Evolutionary conservation across 176 grass and related monocot species (phyloP).

Genomic region (Secale cereale): DNA sequence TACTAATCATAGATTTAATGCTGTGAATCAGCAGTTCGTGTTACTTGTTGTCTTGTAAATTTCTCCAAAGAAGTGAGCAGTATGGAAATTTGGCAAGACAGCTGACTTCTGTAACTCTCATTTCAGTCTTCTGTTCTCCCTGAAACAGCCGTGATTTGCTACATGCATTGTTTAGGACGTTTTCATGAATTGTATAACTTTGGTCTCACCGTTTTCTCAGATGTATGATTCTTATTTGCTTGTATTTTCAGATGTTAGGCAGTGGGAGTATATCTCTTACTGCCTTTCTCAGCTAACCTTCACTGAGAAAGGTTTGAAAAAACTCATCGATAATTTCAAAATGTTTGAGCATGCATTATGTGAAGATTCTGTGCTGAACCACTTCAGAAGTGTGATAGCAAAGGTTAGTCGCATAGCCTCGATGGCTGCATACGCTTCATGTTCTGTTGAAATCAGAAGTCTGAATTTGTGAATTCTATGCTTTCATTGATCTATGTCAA

Average conservation of each 20-base stretch:
- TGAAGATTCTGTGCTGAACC: conserved; percentile 83
- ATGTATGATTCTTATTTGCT: conserved; percentile 14
- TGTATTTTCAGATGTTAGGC: conserved; percentile 67
- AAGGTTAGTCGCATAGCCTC: conserved; percentile 57
- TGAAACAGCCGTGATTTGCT: background rate
- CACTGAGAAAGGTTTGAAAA: conserved; percentile 90
- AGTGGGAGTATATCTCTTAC: conserved; percentile 91
- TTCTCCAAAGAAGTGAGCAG: background rate
- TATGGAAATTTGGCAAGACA: background rate
- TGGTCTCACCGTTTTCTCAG: background rate
- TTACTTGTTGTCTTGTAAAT: background rate
- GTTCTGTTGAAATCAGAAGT: conserved; percentile 3
- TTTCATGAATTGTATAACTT: conserved; percentile 6
- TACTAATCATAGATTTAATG: background rate
- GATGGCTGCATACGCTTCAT: background rate
- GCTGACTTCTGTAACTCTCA: background rate
- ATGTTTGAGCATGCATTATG: conserved; percentile 83
- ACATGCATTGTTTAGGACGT: background rate
- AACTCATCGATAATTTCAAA: conserved; percentile 95
- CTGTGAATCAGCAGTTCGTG: background rate
- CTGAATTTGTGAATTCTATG: background rate
- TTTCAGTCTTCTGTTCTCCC: conserved; percentile 21
- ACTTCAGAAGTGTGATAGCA: conserved; percentile 76
- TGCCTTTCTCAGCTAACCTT: conserved; percentile 95
- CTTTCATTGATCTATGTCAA: conserved; percentile 11